These are phyloP conservation scores for Dactylellina drechsleri DNA, from an alignment of 2,329 filamentous ascomycete genomes.

Conservation along the genomic window DNA sequence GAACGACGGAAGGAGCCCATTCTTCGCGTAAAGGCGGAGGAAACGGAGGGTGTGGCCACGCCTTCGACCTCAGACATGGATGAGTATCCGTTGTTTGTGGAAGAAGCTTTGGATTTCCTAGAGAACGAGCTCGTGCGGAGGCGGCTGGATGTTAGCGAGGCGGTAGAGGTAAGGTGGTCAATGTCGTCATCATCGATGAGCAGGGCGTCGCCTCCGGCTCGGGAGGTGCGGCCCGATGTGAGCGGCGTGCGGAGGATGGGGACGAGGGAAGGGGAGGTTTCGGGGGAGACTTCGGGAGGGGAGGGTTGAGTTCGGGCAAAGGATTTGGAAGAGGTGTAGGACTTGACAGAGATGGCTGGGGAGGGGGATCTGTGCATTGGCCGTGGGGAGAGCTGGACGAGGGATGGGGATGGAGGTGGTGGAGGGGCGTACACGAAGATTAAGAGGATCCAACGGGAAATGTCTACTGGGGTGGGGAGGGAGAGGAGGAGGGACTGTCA, in stretches of 20 bases:
- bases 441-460: slow-evolving; percentile 54
- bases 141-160: slow-evolving; percentile 54
- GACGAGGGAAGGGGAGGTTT: slow-evolving; percentile 49
- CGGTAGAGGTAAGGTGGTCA: slow-evolving; percentile 28
- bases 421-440: slow-evolving; percentile 55
- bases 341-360: slow-evolving; percentile 45
- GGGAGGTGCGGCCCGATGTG: slow-evolving; percentile 49
- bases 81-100: slow-evolving; percentile 30
- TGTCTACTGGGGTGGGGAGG: slow-evolving; percentile 53
- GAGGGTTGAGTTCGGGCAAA: slow-evolving; percentile 52
- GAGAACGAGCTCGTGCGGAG: slow-evolving; percentile 42
- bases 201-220: slow-evolving; percentile 27
- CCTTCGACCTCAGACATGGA: slow-evolving; percentile 46
- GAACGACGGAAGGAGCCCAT: slow-evolving; percentile 40
- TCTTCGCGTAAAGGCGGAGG: slow-evolving; percentile 33
- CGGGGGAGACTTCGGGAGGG: slow-evolving; percentile 48
- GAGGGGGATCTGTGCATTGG: slow-evolving; percentile 51
- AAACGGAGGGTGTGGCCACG: slow-evolving; percentile 36
- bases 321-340: slow-evolving; percentile 51
- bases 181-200: slow-evolving; percentile 29
- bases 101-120: slow-evolving; percentile 46
- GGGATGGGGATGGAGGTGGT: slow-evolving; percentile 53
- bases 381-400: slow-evolving; percentile 52
- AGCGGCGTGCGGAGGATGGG: slow-evolving; percentile 39
- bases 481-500: slow-evolving; percentile 51